Conservation (phyloP, 192 early-diverging fungal species). For the Coemansia sp. region DNA sequence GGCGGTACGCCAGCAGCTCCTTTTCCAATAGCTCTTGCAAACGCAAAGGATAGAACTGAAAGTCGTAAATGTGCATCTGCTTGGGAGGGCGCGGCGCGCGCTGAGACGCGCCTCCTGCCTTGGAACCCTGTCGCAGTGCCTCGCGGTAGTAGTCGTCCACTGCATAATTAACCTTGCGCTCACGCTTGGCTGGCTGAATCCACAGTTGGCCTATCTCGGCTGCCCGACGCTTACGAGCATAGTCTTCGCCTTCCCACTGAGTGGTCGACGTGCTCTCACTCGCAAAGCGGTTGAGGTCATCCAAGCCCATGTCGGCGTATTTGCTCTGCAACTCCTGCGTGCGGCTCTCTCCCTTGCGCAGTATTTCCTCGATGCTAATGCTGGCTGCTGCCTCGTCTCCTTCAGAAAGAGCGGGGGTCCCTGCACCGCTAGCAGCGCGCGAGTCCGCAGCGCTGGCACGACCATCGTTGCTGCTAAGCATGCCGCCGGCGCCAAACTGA, state of each 20-base stretch:
- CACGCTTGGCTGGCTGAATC: slow-evolving; percentile 94
- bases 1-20: slow-evolving; percentile 73
- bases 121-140: slow-evolving; percentile 67
- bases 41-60: slow-evolving; percentile 87
- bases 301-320: slow-evolving; percentile 86
- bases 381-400: slow-evolving; percentile 17
- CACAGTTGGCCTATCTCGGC: slow-evolving; percentile 59
- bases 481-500: slow-evolving; percentile 88
- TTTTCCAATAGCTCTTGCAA: slow-evolving; percentile 78
- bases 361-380: slow-evolving; percentile 76
- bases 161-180: slow-evolving; percentile 88
- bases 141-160: slow-evolving; percentile 93
- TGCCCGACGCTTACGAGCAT: slow-evolving; percentile 66
- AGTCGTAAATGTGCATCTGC: slow-evolving; percentile 74
- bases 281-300: slow-evolving; percentile 90
- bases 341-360: slow-evolving; percentile 82
- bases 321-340: slow-evolving; percentile 85
- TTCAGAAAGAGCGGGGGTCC: slow-evolving; percentile 30
- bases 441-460: slow-evolving; percentile 29
- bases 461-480: slow-evolving; percentile 60
- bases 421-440: slow-evolving; percentile 27
- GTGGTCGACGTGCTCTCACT: slow-evolving; percentile 70
- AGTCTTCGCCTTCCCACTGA: slow-evolving; percentile 97
- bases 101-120: slow-evolving; percentile 61
- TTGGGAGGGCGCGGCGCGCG: slow-evolving; percentile 66